Percentiles rank a stretch among this genome's conserved stretches.
These are phyloP conservation scores for Ensete ventricosum DNA, from an alignment of 176 grass and related monocot species.

Conservation along the genomic window DNA sequence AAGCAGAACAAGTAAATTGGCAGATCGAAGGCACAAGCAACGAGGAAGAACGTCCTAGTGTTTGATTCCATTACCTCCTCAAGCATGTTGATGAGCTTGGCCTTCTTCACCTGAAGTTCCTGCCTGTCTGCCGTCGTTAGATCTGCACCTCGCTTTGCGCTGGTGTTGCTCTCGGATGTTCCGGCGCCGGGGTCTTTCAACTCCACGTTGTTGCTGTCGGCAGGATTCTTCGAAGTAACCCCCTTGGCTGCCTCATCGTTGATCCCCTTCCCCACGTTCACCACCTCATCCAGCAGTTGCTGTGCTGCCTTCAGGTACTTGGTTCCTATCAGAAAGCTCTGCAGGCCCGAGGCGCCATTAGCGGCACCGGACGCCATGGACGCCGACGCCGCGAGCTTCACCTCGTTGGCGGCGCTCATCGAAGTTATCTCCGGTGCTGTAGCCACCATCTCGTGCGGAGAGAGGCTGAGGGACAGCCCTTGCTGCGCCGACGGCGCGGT, in stretches of 20 bases:
- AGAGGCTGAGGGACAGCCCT: conserved; percentile 69
- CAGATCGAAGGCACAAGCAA: not conserved
- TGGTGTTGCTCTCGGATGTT: conserved; percentile 5
- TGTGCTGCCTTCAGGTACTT: conserved; percentile 83
- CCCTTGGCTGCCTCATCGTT: conserved; percentile 11
- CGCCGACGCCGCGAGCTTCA: conserved; percentile 22
- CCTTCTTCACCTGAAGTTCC: conserved; percentile 99
- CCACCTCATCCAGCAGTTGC: conserved; percentile 82
- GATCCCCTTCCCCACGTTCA: conserved; percentile 59
- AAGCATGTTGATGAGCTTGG: conserved; percentile 91
- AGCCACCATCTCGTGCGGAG: conserved; percentile 45
- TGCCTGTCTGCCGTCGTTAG: conserved; percentile 81
- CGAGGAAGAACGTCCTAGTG: too few relatives aligned
- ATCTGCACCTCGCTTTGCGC: conserved; percentile 15
- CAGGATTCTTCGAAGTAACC: conserved; percentile 11
- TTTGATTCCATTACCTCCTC: conserved; percentile 55
- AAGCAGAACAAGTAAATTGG: not conserved
- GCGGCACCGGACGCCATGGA: not conserved
- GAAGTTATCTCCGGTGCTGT: conserved; percentile 5
- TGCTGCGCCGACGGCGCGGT: conserved; percentile 10
- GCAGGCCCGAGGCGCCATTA: conserved; percentile 12
- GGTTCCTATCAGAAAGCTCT: conserved; percentile 64
- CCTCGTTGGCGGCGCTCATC: not conserved
- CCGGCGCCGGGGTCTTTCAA: conserved; percentile 24
- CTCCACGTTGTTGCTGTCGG: conserved; percentile 1